Conservation (phyloP, 805 yeast species). For the Osmozyma mogii region DNA sequence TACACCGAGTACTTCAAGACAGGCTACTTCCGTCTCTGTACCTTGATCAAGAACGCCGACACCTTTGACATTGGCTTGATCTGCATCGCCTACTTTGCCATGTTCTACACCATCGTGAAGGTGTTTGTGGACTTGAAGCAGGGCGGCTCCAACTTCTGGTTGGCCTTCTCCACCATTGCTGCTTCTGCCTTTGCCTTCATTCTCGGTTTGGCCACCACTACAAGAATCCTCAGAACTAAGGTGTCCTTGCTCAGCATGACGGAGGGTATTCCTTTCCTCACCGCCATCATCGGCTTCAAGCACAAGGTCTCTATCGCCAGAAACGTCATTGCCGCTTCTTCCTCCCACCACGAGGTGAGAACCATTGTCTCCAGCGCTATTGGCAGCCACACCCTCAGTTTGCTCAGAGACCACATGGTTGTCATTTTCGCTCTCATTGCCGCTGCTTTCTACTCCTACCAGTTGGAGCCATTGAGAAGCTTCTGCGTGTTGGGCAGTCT, state of each 20-base stretch:
- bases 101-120: slow-evolving; percentile 74
- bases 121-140: slow-evolving; percentile 69
- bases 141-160: slow-evolving; percentile 81
- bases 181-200: slow-evolving; percentile 79
- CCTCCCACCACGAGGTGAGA: slow-evolving; percentile 30
- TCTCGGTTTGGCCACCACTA: slow-evolving; percentile 59
- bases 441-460: slow-evolving; percentile 58
- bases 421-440: slow-evolving; percentile 64
- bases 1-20: slow-evolving; percentile 45
- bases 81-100: slow-evolving; percentile 73
- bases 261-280: slow-evolving; percentile 91
- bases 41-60: slow-evolving; percentile 63
- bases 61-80: slow-evolving; percentile 77
- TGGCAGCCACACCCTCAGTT: slow-evolving; percentile 36
- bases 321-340: slow-evolving; percentile 39
- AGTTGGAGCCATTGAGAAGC: slow-evolving; percentile 66
- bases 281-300: slow-evolving; percentile 87
- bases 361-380: slow-evolving; percentile 37
- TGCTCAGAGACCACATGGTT: slow-evolving; percentile 68
- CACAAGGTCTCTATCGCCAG: slow-evolving; percentile 69
- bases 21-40: slow-evolving; percentile 31
- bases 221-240: slow-evolving; percentile 45
- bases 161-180: slow-evolving; percentile 69
- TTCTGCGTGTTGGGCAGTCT: slow-evolving; percentile 71
- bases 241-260: slow-evolving; percentile 69